phyloP scores from a whole-genome alignment of 1,284 basidiomycete species.

The Neonothopanus nambi region DNA sequence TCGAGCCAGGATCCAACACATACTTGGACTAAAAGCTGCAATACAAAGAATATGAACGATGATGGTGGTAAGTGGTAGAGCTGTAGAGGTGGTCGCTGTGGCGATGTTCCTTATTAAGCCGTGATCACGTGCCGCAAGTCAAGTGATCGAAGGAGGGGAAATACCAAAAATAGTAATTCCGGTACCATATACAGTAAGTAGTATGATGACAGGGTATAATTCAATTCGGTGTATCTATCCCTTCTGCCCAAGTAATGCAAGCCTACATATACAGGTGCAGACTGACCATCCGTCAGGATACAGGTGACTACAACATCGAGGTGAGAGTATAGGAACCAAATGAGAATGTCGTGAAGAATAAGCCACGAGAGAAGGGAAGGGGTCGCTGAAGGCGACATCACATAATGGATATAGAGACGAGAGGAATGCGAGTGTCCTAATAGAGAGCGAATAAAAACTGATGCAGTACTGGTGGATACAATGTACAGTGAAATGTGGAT shows the following conservation, averaged over 20 bases:
- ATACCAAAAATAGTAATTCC: no score
- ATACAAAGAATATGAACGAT: not conserved
- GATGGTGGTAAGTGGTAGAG: no score
- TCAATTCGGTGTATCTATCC: no score
- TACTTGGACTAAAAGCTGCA: not conserved
- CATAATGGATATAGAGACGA: not conserved
- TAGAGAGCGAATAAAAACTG: not conserved
- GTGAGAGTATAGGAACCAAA: not conserved
- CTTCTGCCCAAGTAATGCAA: no score
- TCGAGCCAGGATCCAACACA: not conserved
- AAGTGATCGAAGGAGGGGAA: no score
- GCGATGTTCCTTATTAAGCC: no score
- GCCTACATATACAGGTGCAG: not conserved
- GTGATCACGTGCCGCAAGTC: no score
- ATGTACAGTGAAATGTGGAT: conserved; percentile 9
- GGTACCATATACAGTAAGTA: no score
- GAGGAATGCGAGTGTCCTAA: no score
- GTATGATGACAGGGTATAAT: no score
- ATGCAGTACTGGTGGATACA: not conserved
- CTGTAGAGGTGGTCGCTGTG: no score
- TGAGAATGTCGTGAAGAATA: not conserved
- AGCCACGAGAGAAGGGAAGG: not conserved
- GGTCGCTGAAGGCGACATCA: not conserved
- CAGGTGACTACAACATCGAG: conserved; percentile 1
- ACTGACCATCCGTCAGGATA: not conserved